Percentiles rank a stretch among this genome's conserved stretches.
These are phyloP conservation scores for Cladosporium sp. DNA, from an alignment of 2,329 filamentous ascomycete species.

Conservation along the genomic window DNA sequence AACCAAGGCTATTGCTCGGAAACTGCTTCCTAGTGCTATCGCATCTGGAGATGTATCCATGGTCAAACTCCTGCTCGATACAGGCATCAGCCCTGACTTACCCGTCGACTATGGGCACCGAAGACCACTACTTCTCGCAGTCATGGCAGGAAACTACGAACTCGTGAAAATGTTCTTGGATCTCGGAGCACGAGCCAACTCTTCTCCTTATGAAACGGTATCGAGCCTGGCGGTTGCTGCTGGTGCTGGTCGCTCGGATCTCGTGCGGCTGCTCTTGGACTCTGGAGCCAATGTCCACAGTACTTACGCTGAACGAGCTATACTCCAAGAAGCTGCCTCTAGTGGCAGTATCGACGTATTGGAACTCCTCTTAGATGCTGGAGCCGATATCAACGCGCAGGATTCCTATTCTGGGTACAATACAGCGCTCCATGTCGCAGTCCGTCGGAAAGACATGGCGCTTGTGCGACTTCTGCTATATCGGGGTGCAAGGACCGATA, in stretches of 20 bases:
- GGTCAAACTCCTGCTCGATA: neutral
- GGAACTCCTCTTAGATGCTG: neutral
- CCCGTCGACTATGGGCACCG: neutral
- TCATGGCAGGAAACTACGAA: neutral
- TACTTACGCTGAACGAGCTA: neutral
- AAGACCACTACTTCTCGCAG: neutral
- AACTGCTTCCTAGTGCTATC: neutral
- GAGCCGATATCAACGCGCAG: neutral
- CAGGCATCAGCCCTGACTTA: neutral
- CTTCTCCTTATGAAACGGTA: neutral
- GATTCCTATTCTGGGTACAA: too few species aligned
- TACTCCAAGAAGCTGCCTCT: neutral
- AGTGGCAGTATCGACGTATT: neutral
- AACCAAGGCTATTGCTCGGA: constrained; percentile 7
- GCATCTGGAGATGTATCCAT: neutral
- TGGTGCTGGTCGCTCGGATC: neutral
- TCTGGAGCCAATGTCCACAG: neutral
- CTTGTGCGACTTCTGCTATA: too few species aligned
- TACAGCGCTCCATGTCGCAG: neutral
- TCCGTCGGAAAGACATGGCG: too few species aligned
- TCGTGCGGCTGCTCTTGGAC: neutral
- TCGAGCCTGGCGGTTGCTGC: neutral
- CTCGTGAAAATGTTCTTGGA: neutral
- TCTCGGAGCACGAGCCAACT: neutral
- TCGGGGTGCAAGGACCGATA: too few species aligned